These are phyloP conservation scores for Paramarasmius palmivorus DNA, from an alignment of 1,284 basidiomycete genomes.

Conservation along the genomic window DNA sequence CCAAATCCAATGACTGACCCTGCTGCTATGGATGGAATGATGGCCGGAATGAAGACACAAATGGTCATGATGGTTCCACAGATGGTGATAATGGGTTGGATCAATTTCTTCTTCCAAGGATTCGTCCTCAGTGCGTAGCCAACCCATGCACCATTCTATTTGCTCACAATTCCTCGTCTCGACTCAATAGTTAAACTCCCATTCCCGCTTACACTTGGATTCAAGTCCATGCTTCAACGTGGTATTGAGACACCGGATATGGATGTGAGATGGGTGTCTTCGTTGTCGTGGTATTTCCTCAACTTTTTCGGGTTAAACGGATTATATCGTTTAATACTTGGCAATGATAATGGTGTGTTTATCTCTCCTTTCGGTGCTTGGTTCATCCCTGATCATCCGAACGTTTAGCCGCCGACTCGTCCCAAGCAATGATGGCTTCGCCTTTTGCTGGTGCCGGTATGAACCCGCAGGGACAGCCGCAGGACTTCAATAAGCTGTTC, in stretches of 20 bases:
- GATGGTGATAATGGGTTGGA: slow-evolving; percentile 99
- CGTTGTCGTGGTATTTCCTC: slow-evolving; percentile 98
- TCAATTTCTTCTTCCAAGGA: slow-evolving; percentile 99
- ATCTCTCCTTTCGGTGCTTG: slow-evolving; percentile 11
- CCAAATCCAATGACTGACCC: slow-evolving; percentile 85
- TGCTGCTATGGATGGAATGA: slow-evolving; percentile 95
- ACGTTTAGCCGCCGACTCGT: slow-evolving; percentile 70
- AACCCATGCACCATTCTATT: slow-evolving; percentile 1
- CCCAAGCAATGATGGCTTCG: slow-evolving; percentile 71
- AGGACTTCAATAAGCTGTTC: slow-evolving; percentile 90
- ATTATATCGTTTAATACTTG: slow-evolving; percentile 91
- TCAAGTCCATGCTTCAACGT: slow-evolving; percentile 98
- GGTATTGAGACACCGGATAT: slow-evolving; percentile 96
- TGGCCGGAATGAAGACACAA: slow-evolving; percentile 99
- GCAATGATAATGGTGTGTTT: slow-evolving; percentile 83
- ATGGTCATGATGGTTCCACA: slow-evolving; percentile 98
- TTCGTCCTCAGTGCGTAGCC: slow-evolving; percentile 89
- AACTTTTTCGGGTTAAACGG: slow-evolving; percentile 98
- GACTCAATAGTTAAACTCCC: slow-evolving; percentile 90
- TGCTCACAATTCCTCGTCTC: slow-evolving; percentile 3
- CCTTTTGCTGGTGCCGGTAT: slow-evolving; percentile 69
- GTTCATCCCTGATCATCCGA: slow-evolving; percentile 9
- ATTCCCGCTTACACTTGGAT: slow-evolving; percentile 95
- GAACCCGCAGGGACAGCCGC: slow-evolving; percentile 56
- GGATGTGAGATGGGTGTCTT: slow-evolving; percentile 99